A percentile compares a stretch with the other conserved stretches of the same genome.
phyloP scores from a whole-genome alignment of 495 filamentous ascomycete species.

The Penicillium silybi region DNA sequence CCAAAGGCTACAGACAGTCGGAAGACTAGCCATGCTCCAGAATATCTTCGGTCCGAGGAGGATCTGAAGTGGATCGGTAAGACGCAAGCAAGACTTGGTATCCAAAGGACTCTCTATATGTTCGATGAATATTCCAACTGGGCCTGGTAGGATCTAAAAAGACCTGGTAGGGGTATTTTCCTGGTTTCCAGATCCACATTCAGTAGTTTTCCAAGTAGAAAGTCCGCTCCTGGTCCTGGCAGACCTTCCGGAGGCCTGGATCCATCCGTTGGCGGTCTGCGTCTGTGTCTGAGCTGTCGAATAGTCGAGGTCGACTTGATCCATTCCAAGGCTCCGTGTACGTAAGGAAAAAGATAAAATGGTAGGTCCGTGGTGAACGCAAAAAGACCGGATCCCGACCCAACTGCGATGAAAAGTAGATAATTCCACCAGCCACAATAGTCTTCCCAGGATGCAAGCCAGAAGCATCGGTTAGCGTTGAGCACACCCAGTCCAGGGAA shows the following conservation, averaged over 20 bases:
- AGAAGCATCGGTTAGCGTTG: background rate
- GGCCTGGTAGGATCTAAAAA: background rate
- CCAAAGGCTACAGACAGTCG: background rate
- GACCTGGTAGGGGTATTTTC: background rate
- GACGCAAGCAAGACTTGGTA: background rate
- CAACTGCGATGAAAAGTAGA: background rate
- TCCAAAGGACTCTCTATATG: background rate
- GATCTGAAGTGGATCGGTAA: background rate
- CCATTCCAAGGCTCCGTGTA: conserved; percentile 4
- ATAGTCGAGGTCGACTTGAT: conserved; percentile 8
- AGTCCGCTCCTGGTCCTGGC: background rate
- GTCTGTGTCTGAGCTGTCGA: conserved; percentile 13
- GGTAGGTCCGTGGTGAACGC: background rate
- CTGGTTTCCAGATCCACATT: background rate
- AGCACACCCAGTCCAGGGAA: background rate
- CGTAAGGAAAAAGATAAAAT: conserved; percentile 6
- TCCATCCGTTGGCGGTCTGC: background rate
- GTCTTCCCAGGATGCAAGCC: background rate
- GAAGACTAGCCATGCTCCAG: no score
- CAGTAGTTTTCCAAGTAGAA: background rate
- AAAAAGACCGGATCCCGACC: background rate
- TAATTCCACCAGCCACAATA: background rate
- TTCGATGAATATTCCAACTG: background rate
- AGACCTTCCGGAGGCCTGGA: background rate
- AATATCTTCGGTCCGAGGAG: background rate